Evolutionary conservation across 2,329 filamentous ascomycete genomes (phyloP).

Genomic region (Aurifilum marmelostoma): DNA sequence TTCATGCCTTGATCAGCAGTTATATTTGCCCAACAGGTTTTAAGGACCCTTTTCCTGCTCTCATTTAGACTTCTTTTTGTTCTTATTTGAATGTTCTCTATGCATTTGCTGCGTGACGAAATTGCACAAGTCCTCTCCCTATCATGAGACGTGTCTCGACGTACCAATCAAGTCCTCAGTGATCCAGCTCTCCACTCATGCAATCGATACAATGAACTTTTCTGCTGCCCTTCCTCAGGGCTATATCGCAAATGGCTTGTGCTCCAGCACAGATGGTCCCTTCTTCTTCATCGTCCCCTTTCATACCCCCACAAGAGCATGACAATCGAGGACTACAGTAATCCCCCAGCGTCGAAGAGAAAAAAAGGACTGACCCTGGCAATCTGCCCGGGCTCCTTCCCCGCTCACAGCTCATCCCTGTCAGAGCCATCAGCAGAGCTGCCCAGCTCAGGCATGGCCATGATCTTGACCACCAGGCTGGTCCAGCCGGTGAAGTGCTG

Average conservation of each 20-base stretch:
- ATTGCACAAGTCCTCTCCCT: neutral
- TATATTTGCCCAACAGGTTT: neutral
- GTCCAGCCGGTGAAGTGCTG: constrained; percentile 99
- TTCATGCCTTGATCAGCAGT: neutral
- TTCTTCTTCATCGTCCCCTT: neutral
- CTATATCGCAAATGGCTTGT: constrained; percentile 7
- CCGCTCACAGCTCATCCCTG: constrained; percentile 52
- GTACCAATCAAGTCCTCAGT: neutral
- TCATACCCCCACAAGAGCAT: neutral
- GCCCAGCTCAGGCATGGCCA: constrained; percentile 81
- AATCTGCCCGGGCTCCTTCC: neutral
- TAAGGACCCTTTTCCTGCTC: neutral
- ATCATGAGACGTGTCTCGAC: neutral
- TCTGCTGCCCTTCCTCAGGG: neutral
- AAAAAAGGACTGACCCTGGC: no score
- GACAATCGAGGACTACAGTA: constrained; percentile 6
- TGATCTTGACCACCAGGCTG: constrained; percentile 96
- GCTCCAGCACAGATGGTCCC: neutral
- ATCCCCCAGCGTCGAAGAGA: neutral
- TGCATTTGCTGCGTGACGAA: neutral
- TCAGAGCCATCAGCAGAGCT: constrained; percentile 35
- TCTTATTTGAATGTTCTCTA: neutral
- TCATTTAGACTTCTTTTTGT: neutral
- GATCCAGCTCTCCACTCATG: neutral
- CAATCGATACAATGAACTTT: neutral